Conservation (phyloP, 1,139 yeast genomes). For the Blastobotrys buckinghamii region DNA sequence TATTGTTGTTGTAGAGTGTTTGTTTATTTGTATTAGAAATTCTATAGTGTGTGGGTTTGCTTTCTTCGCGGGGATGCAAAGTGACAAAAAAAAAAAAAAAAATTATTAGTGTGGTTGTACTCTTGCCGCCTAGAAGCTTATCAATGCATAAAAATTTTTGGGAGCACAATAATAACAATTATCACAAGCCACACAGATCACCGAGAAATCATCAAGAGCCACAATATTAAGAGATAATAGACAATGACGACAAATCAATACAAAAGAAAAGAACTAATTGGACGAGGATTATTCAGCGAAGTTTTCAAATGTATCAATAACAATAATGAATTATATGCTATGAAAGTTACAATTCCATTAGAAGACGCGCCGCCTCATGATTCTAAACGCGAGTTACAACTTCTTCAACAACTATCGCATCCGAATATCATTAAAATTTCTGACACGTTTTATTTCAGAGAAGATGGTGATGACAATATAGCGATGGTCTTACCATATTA, state of each 20-base stretch:
- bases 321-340: slow-evolving; percentile 31
- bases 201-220: no score
- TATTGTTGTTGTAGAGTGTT: no score
- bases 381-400: slow-evolving; percentile 38
- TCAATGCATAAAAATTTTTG: no score
- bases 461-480: slow-evolving; percentile 34
- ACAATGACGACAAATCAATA: background rate
- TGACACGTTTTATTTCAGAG: slow-evolving; percentile 23
- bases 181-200: no score
- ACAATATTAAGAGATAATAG: no score
- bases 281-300: slow-evolving; percentile 32
- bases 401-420: slow-evolving; percentile 29
- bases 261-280: slow-evolving; percentile 15
- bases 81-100: no score
- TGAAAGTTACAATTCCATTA: slow-evolving; percentile 43
- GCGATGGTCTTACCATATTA: slow-evolving; percentile 41
- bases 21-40: no score
- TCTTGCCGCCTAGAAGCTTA: no score
- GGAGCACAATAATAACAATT: no score
- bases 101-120: no score
- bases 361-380: slow-evolving; percentile 48
- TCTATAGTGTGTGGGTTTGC: no score
- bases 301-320: slow-evolving; percentile 31
- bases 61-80: no score
- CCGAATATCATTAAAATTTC: slow-evolving; percentile 28